A percentile compares a stretch with the other conserved stretches of the same genome.
phyloP scores from a whole-genome alignment of 1,284 basidiomycete species.

The Nidula niveotomentosa region DNA sequence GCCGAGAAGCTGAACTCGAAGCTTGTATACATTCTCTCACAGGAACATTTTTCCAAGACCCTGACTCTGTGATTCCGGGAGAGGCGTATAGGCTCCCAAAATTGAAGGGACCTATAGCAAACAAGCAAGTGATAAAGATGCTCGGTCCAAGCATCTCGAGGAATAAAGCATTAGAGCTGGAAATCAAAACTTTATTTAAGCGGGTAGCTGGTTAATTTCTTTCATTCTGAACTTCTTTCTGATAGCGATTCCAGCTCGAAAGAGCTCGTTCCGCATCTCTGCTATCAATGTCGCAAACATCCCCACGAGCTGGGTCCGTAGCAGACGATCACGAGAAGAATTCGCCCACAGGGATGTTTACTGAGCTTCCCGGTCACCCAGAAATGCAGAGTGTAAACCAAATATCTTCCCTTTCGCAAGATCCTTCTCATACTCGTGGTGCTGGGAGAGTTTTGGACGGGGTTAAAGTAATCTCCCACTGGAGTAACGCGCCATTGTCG shows the following conservation, averaged over 20 bases:
- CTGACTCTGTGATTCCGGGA: background rate
- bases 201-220: slow-evolving; percentile 27
- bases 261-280: slow-evolving; percentile 5
- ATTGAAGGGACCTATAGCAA: slow-evolving; percentile 5
- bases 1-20: slow-evolving; percentile 55
- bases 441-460: background rate
- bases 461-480: background rate
- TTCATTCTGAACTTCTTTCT: slow-evolving; percentile 1
- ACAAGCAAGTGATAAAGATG: slow-evolving; percentile 38
- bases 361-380: no score
- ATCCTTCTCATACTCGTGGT: background rate
- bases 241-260: slow-evolving; percentile 10
- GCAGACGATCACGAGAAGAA: background rate
- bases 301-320: background rate
- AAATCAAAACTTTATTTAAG: slow-evolving; percentile 38
- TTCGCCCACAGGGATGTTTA: no score
- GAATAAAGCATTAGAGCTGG: slow-evolving; percentile 44
- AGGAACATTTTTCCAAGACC: background rate
- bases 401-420: background rate
- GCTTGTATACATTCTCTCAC: slow-evolving; percentile 21
- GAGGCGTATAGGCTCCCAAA: background rate
- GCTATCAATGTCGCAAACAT: slow-evolving; percentile 2
- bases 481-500: background rate
- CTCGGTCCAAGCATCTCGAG: slow-evolving; percentile 35
- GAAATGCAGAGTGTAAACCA: no score